These are phyloP conservation scores for Aspergillus texensis DNA, from an alignment of 2,329 filamentous ascomycete genomes.

Conservation along the genomic window DNA sequence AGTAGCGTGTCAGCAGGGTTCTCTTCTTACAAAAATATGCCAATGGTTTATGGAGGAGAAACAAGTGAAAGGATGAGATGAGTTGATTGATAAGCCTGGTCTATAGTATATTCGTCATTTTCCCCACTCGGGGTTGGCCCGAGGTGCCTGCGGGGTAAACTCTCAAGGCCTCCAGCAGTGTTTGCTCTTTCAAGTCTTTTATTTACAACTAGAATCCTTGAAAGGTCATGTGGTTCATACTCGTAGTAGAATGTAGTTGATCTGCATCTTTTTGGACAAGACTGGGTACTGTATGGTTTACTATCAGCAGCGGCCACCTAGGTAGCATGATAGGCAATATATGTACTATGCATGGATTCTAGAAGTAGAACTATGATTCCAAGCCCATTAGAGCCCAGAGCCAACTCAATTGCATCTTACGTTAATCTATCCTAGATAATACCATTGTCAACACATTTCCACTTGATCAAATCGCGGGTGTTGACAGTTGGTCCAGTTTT, in stretches of 20 bases:
- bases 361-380: too few relatives aligned
- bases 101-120: not conserved
- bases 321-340: too few relatives aligned
- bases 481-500: not conserved
- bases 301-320: not conserved
- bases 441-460: too few relatives aligned
- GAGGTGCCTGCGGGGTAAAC: not conserved
- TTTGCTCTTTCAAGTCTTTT: not conserved
- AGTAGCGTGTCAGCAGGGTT: not conserved
- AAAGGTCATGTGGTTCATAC: not conserved
- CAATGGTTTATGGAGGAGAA: not conserved
- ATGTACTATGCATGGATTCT: too few relatives aligned
- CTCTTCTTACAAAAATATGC: not conserved
- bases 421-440: too few relatives aligned
- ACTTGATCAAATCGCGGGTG: too few relatives aligned
- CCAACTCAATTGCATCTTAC: too few relatives aligned
- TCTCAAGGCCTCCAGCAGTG: not conserved
- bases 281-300: not conserved
- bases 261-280: not conserved
- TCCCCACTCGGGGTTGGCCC: not conserved
- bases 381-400: too few relatives aligned
- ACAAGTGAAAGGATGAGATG: not conserved
- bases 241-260: not conserved
- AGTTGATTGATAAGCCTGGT: not conserved
- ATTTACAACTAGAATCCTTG: not conserved